Conservation (phyloP, 768 basidiomycete species). For the Russula abietina region DNA sequence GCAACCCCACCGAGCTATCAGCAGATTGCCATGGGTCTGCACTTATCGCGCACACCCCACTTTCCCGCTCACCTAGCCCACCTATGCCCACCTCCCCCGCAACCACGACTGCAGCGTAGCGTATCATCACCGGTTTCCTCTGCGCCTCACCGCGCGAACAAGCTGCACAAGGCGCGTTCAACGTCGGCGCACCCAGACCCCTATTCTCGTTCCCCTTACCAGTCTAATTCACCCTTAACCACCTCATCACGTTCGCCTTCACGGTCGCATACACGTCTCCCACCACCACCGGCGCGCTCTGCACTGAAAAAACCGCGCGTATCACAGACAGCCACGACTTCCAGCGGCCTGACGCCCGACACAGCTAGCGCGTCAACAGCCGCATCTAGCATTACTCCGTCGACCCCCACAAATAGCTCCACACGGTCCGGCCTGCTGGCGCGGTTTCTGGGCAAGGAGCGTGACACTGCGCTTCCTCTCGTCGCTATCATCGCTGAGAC, state of each 20-base stretch:
- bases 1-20: constrained; percentile 55
- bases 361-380: constrained; percentile 43
- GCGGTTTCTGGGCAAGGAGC: constrained; percentile 16
- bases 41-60: constrained; percentile 71
- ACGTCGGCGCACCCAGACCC: constrained; percentile 27
- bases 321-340: constrained; percentile 31
- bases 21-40: constrained; percentile 78
- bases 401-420: constrained; percentile 26
- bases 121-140: constrained; percentile 24
- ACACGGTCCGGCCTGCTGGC: constrained; percentile 32
- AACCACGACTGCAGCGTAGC: constrained; percentile 2
- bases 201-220: neutral
- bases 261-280: constrained; percentile 29
- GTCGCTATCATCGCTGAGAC: neutral
- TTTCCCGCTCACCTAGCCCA: constrained; percentile 38
- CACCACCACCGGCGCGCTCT: constrained; percentile 56
- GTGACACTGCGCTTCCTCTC: neutral
- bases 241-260: neutral
- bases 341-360: constrained; percentile 28
- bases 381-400: constrained; percentile 37
- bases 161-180: constrained; percentile 23
- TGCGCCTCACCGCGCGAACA: constrained; percentile 25
- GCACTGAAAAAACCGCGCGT: constrained; percentile 53
- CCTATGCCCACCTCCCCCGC: constrained; percentile 6
- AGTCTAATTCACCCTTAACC: neutral